Evolutionary conservation across 2,329 filamentous ascomycete species (phyloP).

Genomic region (Sphaerulina musiva): DNA sequence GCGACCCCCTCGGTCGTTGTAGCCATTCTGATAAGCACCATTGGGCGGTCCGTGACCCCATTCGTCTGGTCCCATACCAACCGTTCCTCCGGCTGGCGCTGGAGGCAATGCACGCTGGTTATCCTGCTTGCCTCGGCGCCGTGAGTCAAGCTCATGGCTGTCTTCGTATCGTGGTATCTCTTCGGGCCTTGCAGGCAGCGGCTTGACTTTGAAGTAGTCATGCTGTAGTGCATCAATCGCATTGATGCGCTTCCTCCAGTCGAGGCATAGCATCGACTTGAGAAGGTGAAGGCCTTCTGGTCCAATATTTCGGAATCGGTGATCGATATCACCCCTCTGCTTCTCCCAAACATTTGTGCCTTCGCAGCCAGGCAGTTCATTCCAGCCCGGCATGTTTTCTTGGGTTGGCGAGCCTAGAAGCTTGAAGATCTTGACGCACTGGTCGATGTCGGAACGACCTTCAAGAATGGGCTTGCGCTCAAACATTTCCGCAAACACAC

Average conservation of each 20-base stretch:
- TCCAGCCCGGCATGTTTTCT: conserved; percentile 89
- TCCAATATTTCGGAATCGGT: conserved; percentile 58
- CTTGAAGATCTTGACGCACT: conserved; percentile 89
- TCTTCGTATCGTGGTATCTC: conserved; percentile 91
- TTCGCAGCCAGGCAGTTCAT: conserved; percentile 71
- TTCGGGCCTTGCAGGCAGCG: conserved; percentile 71
- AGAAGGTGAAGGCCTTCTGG: conserved; percentile 71
- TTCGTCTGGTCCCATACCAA: conserved; percentile 63
- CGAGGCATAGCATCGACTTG: conserved; percentile 73
- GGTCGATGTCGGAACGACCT: conserved; percentile 80
- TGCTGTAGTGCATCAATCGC: conserved; percentile 90
- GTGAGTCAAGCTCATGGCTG: conserved; percentile 83
- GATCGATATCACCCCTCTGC: conserved; percentile 60
- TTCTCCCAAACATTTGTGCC: conserved; percentile 57
- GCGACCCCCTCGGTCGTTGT: conserved; percentile 23
- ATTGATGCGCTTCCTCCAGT: conserved; percentile 84
- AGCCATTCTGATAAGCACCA: conserved; percentile 26
- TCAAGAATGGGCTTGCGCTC: conserved; percentile 85
- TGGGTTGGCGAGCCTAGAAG: conserved; percentile 85
- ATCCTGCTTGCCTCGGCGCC: conserved; percentile 73
- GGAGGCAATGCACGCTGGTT: conserved; percentile 79
- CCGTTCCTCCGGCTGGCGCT: conserved; percentile 83
- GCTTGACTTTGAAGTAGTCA: conserved; percentile 76
- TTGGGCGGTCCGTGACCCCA: conserved; percentile 46
- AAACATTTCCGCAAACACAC: conserved; percentile 97